Percentiles rank a stretch among this genome's conserved stretches.
Conservation (phyloP, 345 rosid species). For the Acer campestre region DNA sequence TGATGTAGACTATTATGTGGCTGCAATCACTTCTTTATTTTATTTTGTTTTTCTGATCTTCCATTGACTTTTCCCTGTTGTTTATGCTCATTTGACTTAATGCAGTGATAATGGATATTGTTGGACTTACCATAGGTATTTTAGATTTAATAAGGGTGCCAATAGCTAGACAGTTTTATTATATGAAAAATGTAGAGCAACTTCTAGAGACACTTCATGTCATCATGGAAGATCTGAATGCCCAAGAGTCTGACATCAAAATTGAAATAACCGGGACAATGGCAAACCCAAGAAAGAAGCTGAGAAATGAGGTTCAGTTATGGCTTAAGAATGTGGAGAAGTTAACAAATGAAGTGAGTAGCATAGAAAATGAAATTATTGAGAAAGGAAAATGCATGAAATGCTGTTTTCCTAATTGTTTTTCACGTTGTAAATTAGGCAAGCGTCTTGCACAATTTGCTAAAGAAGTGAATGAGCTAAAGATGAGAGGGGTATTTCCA, state of each 20-base stretch:
- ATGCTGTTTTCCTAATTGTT: slow-evolving; percentile 11
- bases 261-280: slow-evolving; percentile 1
- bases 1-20: too few species aligned
- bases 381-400: slow-evolving; percentile 7
- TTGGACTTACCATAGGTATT: not conserved
- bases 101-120: not conserved
- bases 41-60: too few species aligned
- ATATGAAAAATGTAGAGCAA: not conserved
- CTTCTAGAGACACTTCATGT: not conserved
- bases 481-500: slow-evolving; percentile 12
- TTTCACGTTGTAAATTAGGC: slow-evolving; percentile 4
- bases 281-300: not conserved
- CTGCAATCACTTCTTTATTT: too few species aligned
- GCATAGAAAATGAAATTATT: not conserved
- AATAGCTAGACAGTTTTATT: not conserved
- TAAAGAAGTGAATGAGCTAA: slow-evolving; percentile 14
- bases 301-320: slow-evolving; percentile 9
- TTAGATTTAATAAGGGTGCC: not conserved
- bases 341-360: slow-evolving; percentile 1
- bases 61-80: too few species aligned
- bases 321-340: slow-evolving; percentile 22
- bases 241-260: slow-evolving; percentile 11
- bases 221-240: slow-evolving; percentile 13
- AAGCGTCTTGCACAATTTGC: slow-evolving; percentile 3
- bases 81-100: not conserved